A percentile compares a stretch with the other conserved stretches of the same genome.
These are phyloP conservation scores for Ogataea populi-albae DNA, from an alignment of 805 yeast genomes.

Conservation along the genomic window DNA sequence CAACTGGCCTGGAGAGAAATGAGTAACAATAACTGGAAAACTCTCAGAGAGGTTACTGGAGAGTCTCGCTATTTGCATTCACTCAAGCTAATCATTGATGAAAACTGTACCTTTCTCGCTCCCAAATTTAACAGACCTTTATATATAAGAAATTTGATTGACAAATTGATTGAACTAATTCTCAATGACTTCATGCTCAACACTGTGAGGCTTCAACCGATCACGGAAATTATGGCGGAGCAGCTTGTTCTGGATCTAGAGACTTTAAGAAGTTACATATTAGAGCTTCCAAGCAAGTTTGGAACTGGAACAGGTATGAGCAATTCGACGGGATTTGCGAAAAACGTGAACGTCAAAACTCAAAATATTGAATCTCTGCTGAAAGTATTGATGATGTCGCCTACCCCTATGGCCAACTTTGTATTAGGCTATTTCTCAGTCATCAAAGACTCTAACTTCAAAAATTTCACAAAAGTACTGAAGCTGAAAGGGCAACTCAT, in stretches of 20 bases:
- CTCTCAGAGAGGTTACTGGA: slow-evolving; percentile 60
- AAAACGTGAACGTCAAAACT: slow-evolving; percentile 25
- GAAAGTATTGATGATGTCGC: slow-evolving; percentile 61
- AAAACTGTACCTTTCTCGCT: slow-evolving; percentile 46
- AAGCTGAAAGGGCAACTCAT: slow-evolving; percentile 51
- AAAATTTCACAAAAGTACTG: slow-evolving; percentile 64
- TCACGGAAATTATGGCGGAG: slow-evolving; percentile 69
- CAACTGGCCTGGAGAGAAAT: slow-evolving; percentile 82
- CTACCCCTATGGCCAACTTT: slow-evolving; percentile 62
- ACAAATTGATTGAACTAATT: slow-evolving; percentile 66
- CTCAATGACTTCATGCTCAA: slow-evolving; percentile 53
- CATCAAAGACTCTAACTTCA: slow-evolving; percentile 59
- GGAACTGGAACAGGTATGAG: slow-evolving; percentile 32
- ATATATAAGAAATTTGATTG: slow-evolving; percentile 71
- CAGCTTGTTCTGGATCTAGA: slow-evolving; percentile 76
- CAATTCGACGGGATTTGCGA: slow-evolving; percentile 24
- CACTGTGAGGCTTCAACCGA: slow-evolving; percentile 62
- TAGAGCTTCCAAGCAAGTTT: slow-evolving; percentile 46
- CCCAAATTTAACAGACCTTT: slow-evolving; percentile 64
- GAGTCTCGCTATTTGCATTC: slow-evolving; percentile 69
- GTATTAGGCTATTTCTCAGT: slow-evolving; percentile 63
- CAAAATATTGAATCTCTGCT: slow-evolving; percentile 55
- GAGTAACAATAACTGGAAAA: slow-evolving; percentile 70
- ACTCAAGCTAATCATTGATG: slow-evolving; percentile 45
- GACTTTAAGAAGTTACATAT: slow-evolving; percentile 54